These are phyloP conservation scores for Tulasnella sp. DNA, from an alignment of 768 basidiomycete species.

Conservation along the genomic window DNA sequence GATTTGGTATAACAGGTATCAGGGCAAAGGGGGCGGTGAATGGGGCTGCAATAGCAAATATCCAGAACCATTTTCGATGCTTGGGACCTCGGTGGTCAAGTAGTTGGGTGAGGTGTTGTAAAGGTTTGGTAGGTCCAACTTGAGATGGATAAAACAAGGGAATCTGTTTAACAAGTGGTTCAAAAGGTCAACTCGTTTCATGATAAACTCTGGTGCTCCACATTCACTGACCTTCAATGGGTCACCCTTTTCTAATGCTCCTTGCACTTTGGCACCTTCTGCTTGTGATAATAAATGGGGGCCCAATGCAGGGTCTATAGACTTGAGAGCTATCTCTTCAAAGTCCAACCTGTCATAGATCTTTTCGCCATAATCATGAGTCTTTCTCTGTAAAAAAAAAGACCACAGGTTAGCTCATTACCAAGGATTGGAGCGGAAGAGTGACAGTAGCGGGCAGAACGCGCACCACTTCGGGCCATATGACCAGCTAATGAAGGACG, in stretches of 20 bases:
- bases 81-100: constrained; percentile 3
- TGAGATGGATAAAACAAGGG: constrained; percentile 13
- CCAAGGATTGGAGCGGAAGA: not conserved
- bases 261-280: constrained; percentile 1
- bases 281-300: not conserved
- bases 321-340: constrained; percentile 18
- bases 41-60: constrained; percentile 8
- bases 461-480: not conserved
- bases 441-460: not conserved
- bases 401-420: not conserved
- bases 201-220: not conserved
- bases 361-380: constrained; percentile 14
- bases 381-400: constrained; percentile 14
- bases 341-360: constrained; percentile 17
- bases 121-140: constrained; percentile 6
- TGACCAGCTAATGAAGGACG: too few relatives aligned
- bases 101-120: constrained; percentile 5
- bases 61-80: constrained; percentile 14
- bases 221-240: not conserved
- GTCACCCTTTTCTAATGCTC: constrained; percentile 10
- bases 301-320: constrained; percentile 16
- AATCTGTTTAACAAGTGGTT: not conserved
- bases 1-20: constrained; percentile 18
- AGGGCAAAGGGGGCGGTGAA: constrained; percentile 19
- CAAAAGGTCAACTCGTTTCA: not conserved